Conservation (phyloP, 2,329 filamentous ascomycete genomes). For the Aspergillus uvarum region DNA sequence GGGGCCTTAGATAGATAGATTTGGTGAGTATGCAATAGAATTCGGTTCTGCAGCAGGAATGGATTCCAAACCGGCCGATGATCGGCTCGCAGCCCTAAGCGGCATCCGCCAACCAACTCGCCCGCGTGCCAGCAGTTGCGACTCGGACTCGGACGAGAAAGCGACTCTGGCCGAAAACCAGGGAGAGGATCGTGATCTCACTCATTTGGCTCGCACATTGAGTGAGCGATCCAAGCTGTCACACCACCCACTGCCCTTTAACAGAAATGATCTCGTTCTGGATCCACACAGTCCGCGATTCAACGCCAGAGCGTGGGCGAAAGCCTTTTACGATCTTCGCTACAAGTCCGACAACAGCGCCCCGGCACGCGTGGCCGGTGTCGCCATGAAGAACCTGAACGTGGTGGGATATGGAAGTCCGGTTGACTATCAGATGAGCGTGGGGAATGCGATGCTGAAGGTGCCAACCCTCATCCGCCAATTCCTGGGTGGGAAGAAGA, state of each 20-base stretch:
- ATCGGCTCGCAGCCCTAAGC: not conserved
- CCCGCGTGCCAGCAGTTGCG: too few species aligned
- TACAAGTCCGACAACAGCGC: constrained; percentile 6
- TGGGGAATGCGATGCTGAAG: not conserved
- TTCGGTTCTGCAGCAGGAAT: too few species aligned
- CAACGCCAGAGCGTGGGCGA: constrained; percentile 13
- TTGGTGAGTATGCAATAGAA: too few species aligned
- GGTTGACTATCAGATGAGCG: not conserved
- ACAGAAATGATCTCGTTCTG: not conserved
- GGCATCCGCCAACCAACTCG: not conserved
- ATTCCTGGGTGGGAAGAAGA: not conserved
- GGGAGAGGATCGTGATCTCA: not conserved
- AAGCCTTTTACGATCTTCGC: constrained; percentile 15
- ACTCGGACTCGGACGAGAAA: not conserved
- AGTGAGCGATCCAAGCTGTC: constrained; percentile 1
- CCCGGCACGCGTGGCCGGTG: constrained; percentile 7
- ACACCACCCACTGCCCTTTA: constrained; percentile 7
- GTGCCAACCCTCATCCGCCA: not conserved
- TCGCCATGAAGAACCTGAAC: constrained; percentile 12
- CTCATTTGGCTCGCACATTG: constrained; percentile 10
- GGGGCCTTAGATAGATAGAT: too few species aligned
- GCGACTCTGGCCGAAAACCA: not conserved
- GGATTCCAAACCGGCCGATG: too few species aligned
- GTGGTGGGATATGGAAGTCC: not conserved
- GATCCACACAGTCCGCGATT: constrained; percentile 13